Conservation (phyloP, 1,284 basidiomycete genomes). For the Sphagnurus paluster region DNA sequence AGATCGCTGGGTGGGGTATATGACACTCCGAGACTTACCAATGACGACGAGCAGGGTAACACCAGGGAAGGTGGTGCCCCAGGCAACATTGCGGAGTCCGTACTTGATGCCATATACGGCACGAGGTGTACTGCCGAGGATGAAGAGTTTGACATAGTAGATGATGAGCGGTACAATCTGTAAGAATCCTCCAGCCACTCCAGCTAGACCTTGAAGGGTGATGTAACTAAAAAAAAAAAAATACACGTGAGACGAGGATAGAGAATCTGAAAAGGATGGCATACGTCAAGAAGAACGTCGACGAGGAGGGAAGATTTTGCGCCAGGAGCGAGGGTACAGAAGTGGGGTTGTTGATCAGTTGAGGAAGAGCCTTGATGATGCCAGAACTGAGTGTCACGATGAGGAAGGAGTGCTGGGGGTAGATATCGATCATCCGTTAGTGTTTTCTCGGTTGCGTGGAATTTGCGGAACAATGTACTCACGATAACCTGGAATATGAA, state of each 20-base stretch:
- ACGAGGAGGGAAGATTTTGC: constrained; percentile 76
- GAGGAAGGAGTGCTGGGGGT: constrained; percentile 78
- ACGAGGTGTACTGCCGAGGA: constrained; percentile 91
- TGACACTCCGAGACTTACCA: constrained; percentile 49
- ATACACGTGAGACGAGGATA: neutral
- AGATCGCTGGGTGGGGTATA: neutral
- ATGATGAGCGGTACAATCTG: constrained; percentile 76
- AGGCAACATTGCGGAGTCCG: constrained; percentile 62
- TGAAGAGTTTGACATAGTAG: constrained; percentile 83
- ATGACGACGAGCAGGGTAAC: constrained; percentile 80
- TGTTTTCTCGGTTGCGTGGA: no score
- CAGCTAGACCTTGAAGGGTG: constrained; percentile 71
- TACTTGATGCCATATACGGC: constrained; percentile 81
- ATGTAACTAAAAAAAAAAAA: constrained; percentile 47
- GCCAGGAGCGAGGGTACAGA: constrained; percentile 71
- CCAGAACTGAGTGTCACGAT: constrained; percentile 84
- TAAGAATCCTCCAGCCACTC: constrained; percentile 78
- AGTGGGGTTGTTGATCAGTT: constrained; percentile 62
- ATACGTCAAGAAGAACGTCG: constrained; percentile 93
- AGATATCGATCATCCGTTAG: neutral
- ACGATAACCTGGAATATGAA: constrained; percentile 92
- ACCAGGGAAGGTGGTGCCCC: constrained; percentile 86
- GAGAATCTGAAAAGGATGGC: constrained; percentile 24
- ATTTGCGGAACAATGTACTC: constrained; percentile 31
- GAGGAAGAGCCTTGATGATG: constrained; percentile 67